These are phyloP conservation scores for Naumovozyma baii DNA, from an alignment of 805 yeast species.

Conservation along the genomic window DNA sequence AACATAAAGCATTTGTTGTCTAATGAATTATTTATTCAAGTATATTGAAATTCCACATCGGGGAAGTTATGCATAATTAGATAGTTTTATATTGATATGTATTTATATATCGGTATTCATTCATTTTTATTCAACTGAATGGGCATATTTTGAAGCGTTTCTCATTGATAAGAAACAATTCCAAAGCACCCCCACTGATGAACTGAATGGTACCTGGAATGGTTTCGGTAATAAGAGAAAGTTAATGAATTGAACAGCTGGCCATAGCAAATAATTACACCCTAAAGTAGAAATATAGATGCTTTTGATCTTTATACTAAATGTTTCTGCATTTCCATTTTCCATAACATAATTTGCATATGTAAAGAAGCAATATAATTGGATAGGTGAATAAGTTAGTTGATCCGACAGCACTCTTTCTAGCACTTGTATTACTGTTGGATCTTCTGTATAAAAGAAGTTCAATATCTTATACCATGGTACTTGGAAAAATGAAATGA, in stretches of 20 bases:
- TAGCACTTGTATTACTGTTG: constrained; percentile 73
- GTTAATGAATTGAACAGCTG: constrained; percentile 68
- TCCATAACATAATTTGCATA: constrained; percentile 80
- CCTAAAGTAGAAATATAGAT: constrained; percentile 61
- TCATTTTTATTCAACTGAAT: not conserved
- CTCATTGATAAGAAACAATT: constrained; percentile 82
- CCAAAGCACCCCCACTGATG: constrained; percentile 84
- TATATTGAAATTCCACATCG: not conserved
- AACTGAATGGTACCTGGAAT: constrained; percentile 85
- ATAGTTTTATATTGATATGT: too few relatives aligned
- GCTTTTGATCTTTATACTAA: constrained; percentile 51
- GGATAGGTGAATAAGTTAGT: constrained; percentile 77
- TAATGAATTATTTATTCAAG: constrained; percentile 1
- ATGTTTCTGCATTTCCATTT: constrained; percentile 54
- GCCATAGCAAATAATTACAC: constrained; percentile 70
- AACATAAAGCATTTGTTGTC: constrained; percentile 3
- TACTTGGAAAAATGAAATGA: constrained; percentile 73
- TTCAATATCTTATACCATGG: constrained; percentile 85
- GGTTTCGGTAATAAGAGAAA: constrained; percentile 59
- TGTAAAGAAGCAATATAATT: constrained; percentile 68
- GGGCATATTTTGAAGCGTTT: constrained; percentile 39
- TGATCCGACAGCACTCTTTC: constrained; percentile 88
- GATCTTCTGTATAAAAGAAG: constrained; percentile 65
- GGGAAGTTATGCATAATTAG: too few relatives aligned
- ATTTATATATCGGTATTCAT: not conserved